Evolutionary conservation across 2,329 filamentous ascomycete species (phyloP).

Genomic region (Gaeumannomyces tritici): DNA sequence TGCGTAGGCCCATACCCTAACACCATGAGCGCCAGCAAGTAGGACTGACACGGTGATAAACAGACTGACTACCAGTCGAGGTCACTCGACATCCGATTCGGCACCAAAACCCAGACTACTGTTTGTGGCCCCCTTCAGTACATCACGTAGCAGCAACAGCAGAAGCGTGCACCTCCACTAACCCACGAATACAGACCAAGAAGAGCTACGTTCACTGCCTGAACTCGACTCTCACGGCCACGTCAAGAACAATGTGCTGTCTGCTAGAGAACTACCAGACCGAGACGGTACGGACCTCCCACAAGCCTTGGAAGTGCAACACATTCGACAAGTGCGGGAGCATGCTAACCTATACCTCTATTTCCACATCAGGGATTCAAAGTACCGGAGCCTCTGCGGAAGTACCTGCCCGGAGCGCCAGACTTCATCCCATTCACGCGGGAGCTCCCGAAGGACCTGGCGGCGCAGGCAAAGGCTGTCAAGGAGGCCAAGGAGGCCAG

Average conservation of each 20-base stretch:
- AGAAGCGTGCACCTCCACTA: background rate
- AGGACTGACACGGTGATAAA: background rate
- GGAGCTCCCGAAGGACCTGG: constrained; percentile 65
- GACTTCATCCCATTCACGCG: constrained; percentile 85
- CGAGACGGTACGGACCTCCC: constrained; percentile 52
- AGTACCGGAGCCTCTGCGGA: constrained; percentile 74
- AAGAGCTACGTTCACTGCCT: constrained; percentile 94
- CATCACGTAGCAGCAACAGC: background rate
- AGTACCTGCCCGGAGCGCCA: constrained; percentile 82
- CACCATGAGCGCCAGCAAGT: background rate
- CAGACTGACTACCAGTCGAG: constrained; percentile 60
- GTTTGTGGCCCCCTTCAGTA: background rate
- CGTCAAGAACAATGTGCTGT: constrained; percentile 55
- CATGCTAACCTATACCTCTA: constrained; percentile 2
- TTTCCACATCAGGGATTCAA: constrained; percentile 49
- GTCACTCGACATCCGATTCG: constrained; percentile 86
- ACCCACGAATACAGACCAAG: constrained; percentile 27
- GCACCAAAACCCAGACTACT: constrained; percentile 68
- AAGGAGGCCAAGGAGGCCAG: constrained; percentile 12
- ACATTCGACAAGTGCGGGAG: background rate
- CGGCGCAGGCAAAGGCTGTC: constrained; percentile 35
- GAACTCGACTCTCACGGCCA: constrained; percentile 46
- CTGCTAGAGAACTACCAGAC: constrained; percentile 96
- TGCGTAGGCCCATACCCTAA: constrained; percentile 37
- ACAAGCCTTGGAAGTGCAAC: background rate